Conservation (phyloP, 176 grass and related monocot species). For the Puccinellia tenuiflora region DNA sequence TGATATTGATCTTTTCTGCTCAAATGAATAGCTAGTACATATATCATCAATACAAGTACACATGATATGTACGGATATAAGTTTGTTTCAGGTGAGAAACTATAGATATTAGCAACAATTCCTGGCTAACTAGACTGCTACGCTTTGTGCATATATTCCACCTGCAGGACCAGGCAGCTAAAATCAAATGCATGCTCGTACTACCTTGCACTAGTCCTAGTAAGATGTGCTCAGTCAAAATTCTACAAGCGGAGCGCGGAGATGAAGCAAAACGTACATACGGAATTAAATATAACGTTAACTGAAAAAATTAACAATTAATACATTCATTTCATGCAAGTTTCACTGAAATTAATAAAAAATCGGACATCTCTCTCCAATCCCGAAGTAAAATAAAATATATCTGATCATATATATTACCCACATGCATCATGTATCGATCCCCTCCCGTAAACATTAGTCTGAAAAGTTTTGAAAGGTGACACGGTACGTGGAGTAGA, state of each 20-base stretch:
- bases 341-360: slow-evolving; percentile 16
- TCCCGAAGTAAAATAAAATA: slow-evolving; percentile 37
- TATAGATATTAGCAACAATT: not conserved
- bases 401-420: slow-evolving; percentile 29
- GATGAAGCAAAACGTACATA: not conserved
- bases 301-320: not conserved
- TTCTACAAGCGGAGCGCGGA: not conserved
- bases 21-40: not conserved
- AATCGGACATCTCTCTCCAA: slow-evolving; percentile 9
- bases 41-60: not conserved
- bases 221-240: not conserved
- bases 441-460: slow-evolving; percentile 25
- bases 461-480: slow-evolving; percentile 27
- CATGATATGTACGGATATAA: not conserved
- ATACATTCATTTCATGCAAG: slow-evolving; percentile 26
- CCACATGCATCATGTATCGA: slow-evolving; percentile 33
- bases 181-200: not conserved
- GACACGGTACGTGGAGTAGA: slow-evolving; percentile 22
- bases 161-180: not conserved
- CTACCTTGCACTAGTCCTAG: not conserved
- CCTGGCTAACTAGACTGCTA: not conserved
- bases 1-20: not conserved
- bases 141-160: not conserved
- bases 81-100: not conserved
- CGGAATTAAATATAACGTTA: not conserved